Percentiles rank a stretch among this genome's conserved stretches.
These are phyloP conservation scores for Phialocephala sp. DNA, from an alignment of 2,329 filamentous ascomycete species.

Conservation along the genomic window DNA sequence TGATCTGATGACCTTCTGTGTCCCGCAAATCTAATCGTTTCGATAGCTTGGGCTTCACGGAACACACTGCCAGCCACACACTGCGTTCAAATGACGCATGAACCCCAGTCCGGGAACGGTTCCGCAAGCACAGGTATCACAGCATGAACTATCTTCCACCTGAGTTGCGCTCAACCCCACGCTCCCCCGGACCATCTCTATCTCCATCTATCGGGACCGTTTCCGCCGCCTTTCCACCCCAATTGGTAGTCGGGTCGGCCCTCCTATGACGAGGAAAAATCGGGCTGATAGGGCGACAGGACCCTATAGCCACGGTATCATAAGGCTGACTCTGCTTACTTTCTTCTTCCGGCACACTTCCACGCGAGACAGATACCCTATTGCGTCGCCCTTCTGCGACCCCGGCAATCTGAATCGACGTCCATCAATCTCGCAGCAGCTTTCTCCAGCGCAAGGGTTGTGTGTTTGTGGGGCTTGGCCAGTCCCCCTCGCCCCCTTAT, in stretches of 20 bases:
- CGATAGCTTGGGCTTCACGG: background rate
- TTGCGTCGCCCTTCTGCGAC: background rate
- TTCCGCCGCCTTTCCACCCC: background rate
- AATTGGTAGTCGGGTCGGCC: background rate
- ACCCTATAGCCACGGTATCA: background rate
- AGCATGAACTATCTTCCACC: background rate
- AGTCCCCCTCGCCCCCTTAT: background rate
- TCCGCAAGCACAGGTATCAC: background rate
- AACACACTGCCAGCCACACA: background rate
- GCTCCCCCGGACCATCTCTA: background rate
- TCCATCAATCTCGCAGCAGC: background rate
- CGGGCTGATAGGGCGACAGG: background rate
- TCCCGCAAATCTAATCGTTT: background rate
- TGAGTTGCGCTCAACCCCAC: background rate
- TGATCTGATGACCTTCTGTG: background rate
- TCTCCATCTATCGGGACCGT: conserved; percentile 3
- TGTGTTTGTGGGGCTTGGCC: conserved; percentile 5
- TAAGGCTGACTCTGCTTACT: background rate
- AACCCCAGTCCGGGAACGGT: conserved; percentile 4
- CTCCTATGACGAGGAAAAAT: background rate
- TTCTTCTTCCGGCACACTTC: background rate
- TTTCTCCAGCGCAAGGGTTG: background rate
- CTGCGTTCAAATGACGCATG: background rate
- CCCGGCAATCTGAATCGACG: background rate
- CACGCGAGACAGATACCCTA: background rate